Evolutionary conservation across 208 protist species (phyloP).

Genomic region (Trichomonas tenax): DNA sequence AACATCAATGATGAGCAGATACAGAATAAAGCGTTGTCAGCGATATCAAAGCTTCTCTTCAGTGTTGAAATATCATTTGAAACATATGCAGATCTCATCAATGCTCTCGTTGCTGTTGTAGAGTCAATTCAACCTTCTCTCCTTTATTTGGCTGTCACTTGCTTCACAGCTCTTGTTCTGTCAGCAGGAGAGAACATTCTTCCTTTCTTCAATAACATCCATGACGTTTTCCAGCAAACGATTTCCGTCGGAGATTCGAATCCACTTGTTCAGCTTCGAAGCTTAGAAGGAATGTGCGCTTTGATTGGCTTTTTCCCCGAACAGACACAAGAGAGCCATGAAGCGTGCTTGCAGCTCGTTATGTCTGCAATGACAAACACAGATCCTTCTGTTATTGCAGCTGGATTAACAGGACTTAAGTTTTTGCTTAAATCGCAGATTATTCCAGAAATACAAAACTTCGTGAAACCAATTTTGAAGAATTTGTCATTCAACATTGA

Average conservation of each 20-base stretch:
- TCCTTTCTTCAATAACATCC: neutral
- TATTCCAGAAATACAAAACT: neutral
- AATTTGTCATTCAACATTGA: neutral
- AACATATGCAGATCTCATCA: no score
- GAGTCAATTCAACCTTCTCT: neutral
- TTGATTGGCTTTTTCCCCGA: neutral
- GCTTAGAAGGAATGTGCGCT: neutral
- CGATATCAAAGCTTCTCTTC: no score
- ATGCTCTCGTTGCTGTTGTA: no score
- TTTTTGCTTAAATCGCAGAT: neutral
- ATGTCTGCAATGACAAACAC: neutral
- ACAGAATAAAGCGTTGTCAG: no score
- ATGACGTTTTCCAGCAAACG: neutral
- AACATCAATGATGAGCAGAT: no score
- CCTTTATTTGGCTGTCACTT: neutral
- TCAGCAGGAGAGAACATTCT: neutral
- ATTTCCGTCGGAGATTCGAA: neutral
- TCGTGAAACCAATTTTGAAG: neutral
- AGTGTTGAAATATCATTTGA: no score
- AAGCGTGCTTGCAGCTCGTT: neutral
- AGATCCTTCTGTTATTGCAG: neutral
- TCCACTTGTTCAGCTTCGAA: neutral
- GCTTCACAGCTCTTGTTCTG: neutral
- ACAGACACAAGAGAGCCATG: neutral
- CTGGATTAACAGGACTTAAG: neutral